Evolutionary conservation across 2,329 filamentous ascomycete genomes (phyloP), one percentile per base, ranked within the genome.

Genomic region (Nigrograna mackinnonii): DNA sequence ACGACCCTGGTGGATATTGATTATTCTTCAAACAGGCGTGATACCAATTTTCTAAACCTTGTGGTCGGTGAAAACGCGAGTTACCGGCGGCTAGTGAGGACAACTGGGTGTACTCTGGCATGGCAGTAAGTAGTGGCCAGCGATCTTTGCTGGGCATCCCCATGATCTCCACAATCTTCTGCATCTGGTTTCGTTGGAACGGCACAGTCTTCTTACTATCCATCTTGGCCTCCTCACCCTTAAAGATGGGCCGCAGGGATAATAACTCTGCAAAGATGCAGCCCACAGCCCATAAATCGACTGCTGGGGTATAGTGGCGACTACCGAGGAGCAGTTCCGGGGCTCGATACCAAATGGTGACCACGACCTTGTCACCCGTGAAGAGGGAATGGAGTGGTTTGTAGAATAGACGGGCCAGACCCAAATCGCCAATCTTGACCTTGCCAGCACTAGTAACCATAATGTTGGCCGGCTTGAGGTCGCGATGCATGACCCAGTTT

Each of bases 151-250:
- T 89, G 0, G 94, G 94, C 52, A 96, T 74, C 21, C 94, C 94
- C 75, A 99, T 86, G 49, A 99, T 91, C 63, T 99, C 94, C 26
- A 96, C 89, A 57, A 99, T 99, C 71, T 96, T 96, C 63, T 94
- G 90, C 92, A 99, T 97, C 72, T 99, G 94, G 60, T 96, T 96
- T 12, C 91, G 83, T 69, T 99, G 94, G 57, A 99, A 99, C 0
- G 94, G 94, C 0, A 97, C 91, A 0, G 89, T 94, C 73, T 97
- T 97, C 71, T 99, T 99, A 57, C 83, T 89, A 69, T 99, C 94
- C 87, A 97, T 96, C 72, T 99, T 99, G 13, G 94, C 94, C 70
- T 99, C 94, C 63, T 99, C 94, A 0, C 94, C 94, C 65, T 99
- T 99, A 70, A 99, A 99, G 41, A 99, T 97, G 0, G 94, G 94